These are phyloP conservation scores for Ogataea allantospora DNA, from an alignment of 805 yeast genomes.

Conservation along the genomic window DNA sequence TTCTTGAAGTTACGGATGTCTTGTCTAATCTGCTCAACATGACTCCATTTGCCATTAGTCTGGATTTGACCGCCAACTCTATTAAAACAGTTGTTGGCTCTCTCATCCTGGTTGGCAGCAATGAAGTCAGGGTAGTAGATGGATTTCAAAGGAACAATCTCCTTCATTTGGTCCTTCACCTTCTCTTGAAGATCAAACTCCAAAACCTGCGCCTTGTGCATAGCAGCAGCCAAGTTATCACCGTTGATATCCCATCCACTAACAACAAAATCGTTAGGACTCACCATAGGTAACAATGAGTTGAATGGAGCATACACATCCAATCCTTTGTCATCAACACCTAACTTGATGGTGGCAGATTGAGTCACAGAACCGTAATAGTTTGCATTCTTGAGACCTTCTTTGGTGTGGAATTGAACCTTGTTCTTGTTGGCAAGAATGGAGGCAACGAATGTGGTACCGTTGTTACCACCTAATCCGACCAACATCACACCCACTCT, in stretches of 20 bases:
- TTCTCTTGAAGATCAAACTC: slow-evolving; percentile 81
- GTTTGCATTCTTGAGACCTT: slow-evolving; percentile 68
- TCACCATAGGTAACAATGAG: slow-evolving; percentile 80
- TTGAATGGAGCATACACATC: slow-evolving; percentile 94
- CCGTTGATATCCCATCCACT: slow-evolving; percentile 94
- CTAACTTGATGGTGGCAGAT: slow-evolving; percentile 84
- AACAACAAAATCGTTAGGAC: slow-evolving; percentile 86
- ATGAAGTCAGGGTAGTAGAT: slow-evolving; percentile 95
- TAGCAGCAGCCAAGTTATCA: slow-evolving; percentile 68
- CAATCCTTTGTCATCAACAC: slow-evolving; percentile 76
- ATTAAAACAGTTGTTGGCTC: slow-evolving; percentile 86
- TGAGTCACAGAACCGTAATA: slow-evolving; percentile 95
- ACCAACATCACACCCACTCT: slow-evolving; percentile 87
- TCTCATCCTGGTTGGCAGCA: slow-evolving; percentile 88
- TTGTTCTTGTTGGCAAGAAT: slow-evolving; percentile 81
- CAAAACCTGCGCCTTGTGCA: slow-evolving; percentile 82
- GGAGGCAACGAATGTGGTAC: slow-evolving; percentile 86
- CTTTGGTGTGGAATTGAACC: slow-evolving; percentile 75
- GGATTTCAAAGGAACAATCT: slow-evolving; percentile 72
- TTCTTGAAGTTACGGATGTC: slow-evolving; percentile 80
- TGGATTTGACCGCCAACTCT: slow-evolving; percentile 49
- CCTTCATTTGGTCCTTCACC: slow-evolving; percentile 60
- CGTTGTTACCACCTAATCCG: slow-evolving; percentile 96
- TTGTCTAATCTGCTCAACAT: slow-evolving; percentile 79
- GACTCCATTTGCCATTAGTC: slow-evolving; percentile 75